A percentile compares a stretch with the other conserved stretches of the same genome.
These are phyloP conservation scores for Ephemerocybe angulata DNA, from an alignment of 768 basidiomycete species.

Conservation along the genomic window DNA sequence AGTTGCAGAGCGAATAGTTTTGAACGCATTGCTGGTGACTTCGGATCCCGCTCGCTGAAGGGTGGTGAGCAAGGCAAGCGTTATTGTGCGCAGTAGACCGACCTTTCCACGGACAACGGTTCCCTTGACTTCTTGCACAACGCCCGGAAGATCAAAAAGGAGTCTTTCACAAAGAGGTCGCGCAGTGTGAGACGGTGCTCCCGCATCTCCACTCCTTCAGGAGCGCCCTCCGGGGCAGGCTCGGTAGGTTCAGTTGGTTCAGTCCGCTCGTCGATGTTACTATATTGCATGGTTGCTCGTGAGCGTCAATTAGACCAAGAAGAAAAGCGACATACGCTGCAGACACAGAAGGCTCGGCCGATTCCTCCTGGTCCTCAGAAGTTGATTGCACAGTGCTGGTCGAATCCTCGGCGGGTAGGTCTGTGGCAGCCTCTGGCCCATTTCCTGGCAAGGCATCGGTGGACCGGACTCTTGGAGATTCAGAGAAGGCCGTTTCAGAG, in stretches of 20 bases:
- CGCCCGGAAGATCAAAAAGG: constrained; percentile 95
- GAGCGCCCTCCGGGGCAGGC: neutral
- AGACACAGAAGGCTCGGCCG: neutral
- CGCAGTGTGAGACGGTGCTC: constrained; percentile 59
- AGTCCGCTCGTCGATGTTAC: no score
- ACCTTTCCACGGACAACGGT: constrained; percentile 92
- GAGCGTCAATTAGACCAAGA: neutral
- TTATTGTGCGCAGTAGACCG: constrained; percentile 23
- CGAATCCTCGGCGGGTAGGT: neutral
- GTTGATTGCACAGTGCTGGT: neutral
- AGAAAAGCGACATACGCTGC: neutral
- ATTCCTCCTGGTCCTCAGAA: neutral
- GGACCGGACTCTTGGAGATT: no score
- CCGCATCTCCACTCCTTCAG: neutral
- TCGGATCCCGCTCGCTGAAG: constrained; percentile 86
- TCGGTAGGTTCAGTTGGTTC: neutral
- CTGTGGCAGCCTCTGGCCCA: neutral
- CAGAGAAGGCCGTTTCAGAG: neutral
- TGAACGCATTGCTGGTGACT: constrained; percentile 95
- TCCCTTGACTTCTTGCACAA: constrained; percentile 99
- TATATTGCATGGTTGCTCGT: no score
- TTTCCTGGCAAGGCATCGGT: no score
- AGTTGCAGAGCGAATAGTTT: constrained; percentile 93
- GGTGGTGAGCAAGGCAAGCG: constrained; percentile 11
- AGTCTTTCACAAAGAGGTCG: constrained; percentile 94